A percentile compares a stretch with the other conserved stretches of the same genome.
phyloP scores from a whole-genome alignment of 1,139 yeast genomes.

The Candida pseudoviswanathii region DNA sequence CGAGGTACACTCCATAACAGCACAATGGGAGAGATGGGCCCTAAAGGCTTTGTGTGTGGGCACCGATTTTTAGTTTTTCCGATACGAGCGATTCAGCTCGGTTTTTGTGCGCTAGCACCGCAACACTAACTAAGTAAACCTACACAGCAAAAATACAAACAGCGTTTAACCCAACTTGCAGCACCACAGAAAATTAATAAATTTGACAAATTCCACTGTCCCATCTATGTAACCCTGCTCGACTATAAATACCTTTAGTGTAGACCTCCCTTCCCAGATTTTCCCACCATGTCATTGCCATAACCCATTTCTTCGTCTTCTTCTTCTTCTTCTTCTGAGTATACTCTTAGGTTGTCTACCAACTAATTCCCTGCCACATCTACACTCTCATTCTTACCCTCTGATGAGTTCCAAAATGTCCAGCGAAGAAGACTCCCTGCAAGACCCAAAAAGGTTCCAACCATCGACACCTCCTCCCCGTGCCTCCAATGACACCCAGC shows the following conservation, averaged over 20 bases:
- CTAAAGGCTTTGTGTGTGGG: background rate
- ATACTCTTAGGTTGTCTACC: too few species aligned
- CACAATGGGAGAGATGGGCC: background rate
- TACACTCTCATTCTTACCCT: background rate
- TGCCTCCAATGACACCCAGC: background rate
- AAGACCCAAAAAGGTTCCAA: background rate
- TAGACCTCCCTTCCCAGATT: too few species aligned
- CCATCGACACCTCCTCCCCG: background rate
- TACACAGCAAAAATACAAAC: background rate
- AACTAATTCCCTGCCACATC: background rate
- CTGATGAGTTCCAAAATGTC: slow-evolving; percentile 4
- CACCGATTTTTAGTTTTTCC: background rate
- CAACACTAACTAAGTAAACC: background rate
- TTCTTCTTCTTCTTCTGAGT: background rate
- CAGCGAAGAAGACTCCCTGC: slow-evolving; percentile 2
- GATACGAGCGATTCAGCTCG: background rate
- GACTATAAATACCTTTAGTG: background rate
- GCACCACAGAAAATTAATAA: background rate
- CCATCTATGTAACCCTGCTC: background rate
- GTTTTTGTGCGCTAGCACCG: background rate
- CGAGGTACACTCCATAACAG: background rate
- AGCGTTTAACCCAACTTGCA: background rate
- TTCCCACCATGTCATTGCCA: background rate
- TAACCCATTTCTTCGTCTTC: background rate
- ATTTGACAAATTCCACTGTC: background rate